phyloP scores from a whole-genome alignment of 805 yeast species.

The Yarrowia phangngaensis region DNA sequence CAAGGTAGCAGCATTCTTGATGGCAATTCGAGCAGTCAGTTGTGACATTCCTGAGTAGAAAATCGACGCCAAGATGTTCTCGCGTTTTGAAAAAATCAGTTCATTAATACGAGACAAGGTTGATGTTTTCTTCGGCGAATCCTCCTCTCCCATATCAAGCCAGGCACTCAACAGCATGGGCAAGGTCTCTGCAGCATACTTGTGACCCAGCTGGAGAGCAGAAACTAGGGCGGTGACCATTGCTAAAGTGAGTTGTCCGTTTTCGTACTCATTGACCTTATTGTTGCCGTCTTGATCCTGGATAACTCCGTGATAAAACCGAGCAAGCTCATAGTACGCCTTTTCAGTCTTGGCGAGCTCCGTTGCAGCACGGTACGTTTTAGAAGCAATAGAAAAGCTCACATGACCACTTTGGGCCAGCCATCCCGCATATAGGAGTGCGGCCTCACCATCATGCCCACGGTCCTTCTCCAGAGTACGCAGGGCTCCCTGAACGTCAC shows the following conservation, averaged over 20 bases:
- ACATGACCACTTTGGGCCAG: conserved; percentile 22
- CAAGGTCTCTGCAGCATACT: conserved; percentile 71
- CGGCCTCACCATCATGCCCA: conserved; percentile 11
- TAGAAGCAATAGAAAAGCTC: conserved; percentile 18
- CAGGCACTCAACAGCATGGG: conserved; percentile 90
- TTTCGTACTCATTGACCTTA: conserved; percentile 28
- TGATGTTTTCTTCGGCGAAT: conserved; percentile 23
- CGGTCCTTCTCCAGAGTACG: conserved; percentile 32
- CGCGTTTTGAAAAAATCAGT: conserved; percentile 41
- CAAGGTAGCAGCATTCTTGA: conserved; percentile 54
- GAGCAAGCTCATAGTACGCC: conserved; percentile 16
- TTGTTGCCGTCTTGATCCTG: conserved; percentile 28
- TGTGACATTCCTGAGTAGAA: conserved; percentile 90
- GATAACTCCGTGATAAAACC: conserved; percentile 19
- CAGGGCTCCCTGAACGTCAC: conserved; percentile 49
- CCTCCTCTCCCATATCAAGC: conserved; percentile 39
- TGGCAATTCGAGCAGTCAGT: conserved; percentile 71
- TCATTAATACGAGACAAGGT: conserved; percentile 27
- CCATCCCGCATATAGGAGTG: conserved; percentile 17
- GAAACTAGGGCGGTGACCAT: conserved; percentile 56
- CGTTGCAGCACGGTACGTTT: conserved; percentile 1
- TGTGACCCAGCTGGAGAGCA: conserved; percentile 59
- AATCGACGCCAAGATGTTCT: conserved; percentile 49
- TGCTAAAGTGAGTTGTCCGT: conserved; percentile 50
- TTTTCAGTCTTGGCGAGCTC: conserved; percentile 17